Evolutionary conservation across 2,329 filamentous ascomycete species (phyloP).

Genomic region (Calonectria ilicicola): DNA sequence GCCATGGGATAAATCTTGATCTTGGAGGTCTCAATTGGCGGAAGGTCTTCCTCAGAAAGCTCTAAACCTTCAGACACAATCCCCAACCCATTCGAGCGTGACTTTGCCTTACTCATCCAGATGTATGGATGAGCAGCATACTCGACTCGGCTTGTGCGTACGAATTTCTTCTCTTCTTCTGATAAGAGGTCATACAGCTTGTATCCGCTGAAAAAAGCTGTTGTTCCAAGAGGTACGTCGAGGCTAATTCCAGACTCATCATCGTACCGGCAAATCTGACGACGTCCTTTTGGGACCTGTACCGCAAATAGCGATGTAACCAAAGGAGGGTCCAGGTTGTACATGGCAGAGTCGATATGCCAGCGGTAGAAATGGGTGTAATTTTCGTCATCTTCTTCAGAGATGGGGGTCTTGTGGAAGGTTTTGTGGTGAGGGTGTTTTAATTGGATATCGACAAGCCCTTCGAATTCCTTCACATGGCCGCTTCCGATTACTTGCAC

Average conservation of each 20-base stretch:
- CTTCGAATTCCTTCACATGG: conserved; percentile 5
- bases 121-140: conserved; percentile 12
- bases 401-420: neutral
- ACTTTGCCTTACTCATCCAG: conserved; percentile 16
- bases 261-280: conserved; percentile 16
- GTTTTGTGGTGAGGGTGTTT: conserved; percentile 12
- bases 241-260: neutral
- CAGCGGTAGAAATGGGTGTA: conserved; percentile 18
- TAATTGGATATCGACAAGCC: neutral
- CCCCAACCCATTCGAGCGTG: conserved; percentile 9
- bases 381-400: neutral
- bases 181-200: conserved; percentile 7
- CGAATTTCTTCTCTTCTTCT: neutral
- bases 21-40: neutral
- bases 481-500: conserved; percentile 14
- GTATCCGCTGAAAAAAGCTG: conserved; percentile 13
- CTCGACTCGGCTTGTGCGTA: neutral
- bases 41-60: neutral
- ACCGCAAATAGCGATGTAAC: conserved; percentile 1
- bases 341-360: conserved; percentile 20
- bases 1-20: conserved; percentile 10
- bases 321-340: conserved; percentile 10
- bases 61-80: conserved; percentile 4
- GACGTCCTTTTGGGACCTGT: conserved; percentile 3
- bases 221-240: conserved; percentile 7